Evolutionary conservation across 202 grass and related monocot species (phyloP).

Genomic region (Brachypodium distachyon): DNA sequence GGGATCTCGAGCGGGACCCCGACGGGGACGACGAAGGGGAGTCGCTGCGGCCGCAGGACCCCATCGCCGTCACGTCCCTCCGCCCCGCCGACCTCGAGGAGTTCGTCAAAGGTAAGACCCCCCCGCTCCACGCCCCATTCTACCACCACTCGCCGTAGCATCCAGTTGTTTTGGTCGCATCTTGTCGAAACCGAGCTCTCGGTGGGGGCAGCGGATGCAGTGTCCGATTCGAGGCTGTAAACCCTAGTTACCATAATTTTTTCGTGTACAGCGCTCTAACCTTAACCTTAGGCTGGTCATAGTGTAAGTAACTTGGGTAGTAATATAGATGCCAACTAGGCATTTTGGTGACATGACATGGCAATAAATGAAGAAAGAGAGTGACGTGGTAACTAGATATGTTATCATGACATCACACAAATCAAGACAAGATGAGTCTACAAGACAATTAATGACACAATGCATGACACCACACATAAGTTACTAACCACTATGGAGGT

Average conservation of each 20-base stretch:
- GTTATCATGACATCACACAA: no score
- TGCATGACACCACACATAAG: no score
- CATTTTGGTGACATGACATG: no score
- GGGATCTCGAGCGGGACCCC: conserved; percentile 51
- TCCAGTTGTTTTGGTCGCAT: not conserved
- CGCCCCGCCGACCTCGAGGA: conserved; percentile 76
- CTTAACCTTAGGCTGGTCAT: no score
- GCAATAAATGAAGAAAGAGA: no score
- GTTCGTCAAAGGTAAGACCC: conserved; percentile 76
- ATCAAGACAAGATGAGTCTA: no score
- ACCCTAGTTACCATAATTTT: not conserved
- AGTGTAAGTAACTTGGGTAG: no score
- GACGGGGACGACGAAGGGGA: conserved; percentile 23
- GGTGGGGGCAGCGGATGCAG: not conserved
- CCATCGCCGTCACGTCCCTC: conserved; percentile 45
- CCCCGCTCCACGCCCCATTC: not conserved
- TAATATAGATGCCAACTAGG: no score
- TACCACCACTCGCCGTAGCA: not conserved
- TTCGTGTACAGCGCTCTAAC: not conserved
- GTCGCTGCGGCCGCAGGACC: conserved; percentile 44
- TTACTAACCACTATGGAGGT: no score
- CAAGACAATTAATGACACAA: no score
- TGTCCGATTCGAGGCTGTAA: not conserved
- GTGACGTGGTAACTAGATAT: no score
- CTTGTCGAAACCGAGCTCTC: not conserved